Evolutionary conservation across 2,329 filamentous ascomycete genomes (phyloP).

Genomic region (Aaosphaeria pasadenensis): DNA sequence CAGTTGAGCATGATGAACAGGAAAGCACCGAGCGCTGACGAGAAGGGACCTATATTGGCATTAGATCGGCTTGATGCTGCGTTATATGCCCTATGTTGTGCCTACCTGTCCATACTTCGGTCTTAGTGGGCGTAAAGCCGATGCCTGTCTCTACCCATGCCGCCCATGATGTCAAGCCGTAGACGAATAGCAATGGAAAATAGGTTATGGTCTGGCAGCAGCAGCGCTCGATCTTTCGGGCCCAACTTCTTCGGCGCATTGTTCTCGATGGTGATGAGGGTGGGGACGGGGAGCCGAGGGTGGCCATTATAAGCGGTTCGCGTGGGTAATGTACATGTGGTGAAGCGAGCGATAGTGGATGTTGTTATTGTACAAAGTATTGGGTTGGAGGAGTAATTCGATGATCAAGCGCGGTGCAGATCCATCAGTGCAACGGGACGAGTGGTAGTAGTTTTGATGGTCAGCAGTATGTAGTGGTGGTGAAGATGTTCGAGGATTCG

Average conservation of each 20-base stretch:
- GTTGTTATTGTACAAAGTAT: no score
- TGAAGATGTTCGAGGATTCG: not conserved
- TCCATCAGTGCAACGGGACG: conserved; percentile 3
- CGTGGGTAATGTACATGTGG: conserved; percentile 22
- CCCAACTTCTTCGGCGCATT: conserved; percentile 50
- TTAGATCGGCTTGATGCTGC: not conserved
- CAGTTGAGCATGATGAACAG: conserved; percentile 80
- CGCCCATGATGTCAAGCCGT: conserved; percentile 87
- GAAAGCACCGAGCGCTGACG: conserved; percentile 62
- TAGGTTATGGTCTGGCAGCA: conserved; percentile 79
- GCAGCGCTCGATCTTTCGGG: conserved; percentile 71
- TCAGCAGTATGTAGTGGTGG: not conserved
- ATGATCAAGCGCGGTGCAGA: conserved; percentile 3
- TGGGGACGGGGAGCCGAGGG: conserved; percentile 37
- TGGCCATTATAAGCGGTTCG: conserved; percentile 33
- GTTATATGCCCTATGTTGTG: not conserved
- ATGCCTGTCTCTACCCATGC: conserved; percentile 81
- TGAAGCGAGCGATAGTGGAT: conserved; percentile 1
- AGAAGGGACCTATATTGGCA: conserved; percentile 38
- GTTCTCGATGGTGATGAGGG: conserved; percentile 36
- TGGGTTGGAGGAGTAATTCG: no score
- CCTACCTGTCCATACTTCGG: conserved; percentile 30
- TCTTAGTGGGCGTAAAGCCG: conserved; percentile 45
- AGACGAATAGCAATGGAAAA: conserved; percentile 87
- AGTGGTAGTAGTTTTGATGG: no score